Base-by-base conservation (phyloP, 2,329 filamentous ascomycete species). In the Aspergillus amoenus region DNA sequence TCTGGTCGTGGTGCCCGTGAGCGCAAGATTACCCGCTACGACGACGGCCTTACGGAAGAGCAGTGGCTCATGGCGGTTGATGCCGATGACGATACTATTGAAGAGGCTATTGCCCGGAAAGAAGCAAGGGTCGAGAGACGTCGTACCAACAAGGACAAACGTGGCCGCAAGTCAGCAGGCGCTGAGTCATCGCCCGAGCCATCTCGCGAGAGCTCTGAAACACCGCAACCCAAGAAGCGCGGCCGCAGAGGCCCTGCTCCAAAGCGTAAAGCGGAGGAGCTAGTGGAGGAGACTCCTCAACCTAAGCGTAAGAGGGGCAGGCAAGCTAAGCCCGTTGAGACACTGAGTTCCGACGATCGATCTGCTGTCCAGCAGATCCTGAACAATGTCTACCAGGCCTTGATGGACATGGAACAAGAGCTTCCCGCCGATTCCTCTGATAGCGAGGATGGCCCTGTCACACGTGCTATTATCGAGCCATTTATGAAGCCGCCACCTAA, bases 31-130 rank as follows among this genome's bases (percentile, higher is more conserved):
- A 93, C 97, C 68, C 90, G 89, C 74, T 99, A 99, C 67, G 94
- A 99, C 68, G 94, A 99, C 69, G 94, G 95, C 52, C 85, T 99
- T 30, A 97, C 94, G 0, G 95, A 99, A 77, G 94, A 99, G 78
- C 95, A 99, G 75, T 99, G 94, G 94, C 84, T 97, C 51, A 93
- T 96, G 81, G 94, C 94, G 53, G 93, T 99, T 32, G 94, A 99
- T 71, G 93, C 96, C 59, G 93, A 97, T 50, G 94, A 99, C 1
- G 94, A 99, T 71, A 88, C 86, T 0, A 92, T 96, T 30, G 94
- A 97, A 71, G 93, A 91, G 53, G 94, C 94, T 2, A 93, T 95
- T 39, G 90, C 90, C 37, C 87, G 94, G 41, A 97, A 97, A 69
- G 87, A 92, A 70, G 91, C 91, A 4, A 86, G 90, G 52, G 91